phyloP scores from a whole-genome alignment of 2,329 filamentous ascomycete species.

The Pseudocercospora pini-densiflorae region DNA sequence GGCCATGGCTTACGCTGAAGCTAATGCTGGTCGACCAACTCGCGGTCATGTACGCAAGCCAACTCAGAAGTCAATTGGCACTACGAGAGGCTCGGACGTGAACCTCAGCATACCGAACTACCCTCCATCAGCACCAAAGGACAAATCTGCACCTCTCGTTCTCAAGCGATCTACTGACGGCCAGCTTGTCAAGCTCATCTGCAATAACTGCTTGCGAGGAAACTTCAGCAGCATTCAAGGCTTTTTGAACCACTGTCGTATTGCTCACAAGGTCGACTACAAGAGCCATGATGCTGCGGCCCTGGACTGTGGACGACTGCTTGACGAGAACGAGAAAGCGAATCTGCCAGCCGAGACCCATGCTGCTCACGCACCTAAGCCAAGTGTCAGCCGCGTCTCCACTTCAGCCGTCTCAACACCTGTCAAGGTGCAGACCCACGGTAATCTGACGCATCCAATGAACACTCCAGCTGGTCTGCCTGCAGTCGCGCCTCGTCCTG shows the following conservation, averaged over 20 bases:
- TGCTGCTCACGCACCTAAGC: conserved; percentile 23
- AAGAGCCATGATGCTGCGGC: conserved; percentile 96
- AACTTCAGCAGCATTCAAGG: conserved; percentile 97
- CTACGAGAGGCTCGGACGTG: conserved; percentile 56
- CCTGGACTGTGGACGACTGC: conserved; percentile 79
- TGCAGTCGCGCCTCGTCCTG: conserved; percentile 21
- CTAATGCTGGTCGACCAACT: conserved; percentile 70
- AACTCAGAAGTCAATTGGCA: conserved; percentile 59
- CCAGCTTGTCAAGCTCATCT: conserved; percentile 86
- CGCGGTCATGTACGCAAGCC: conserved; percentile 62
- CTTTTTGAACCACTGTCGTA: conserved; percentile 99
- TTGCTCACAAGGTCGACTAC: conserved; percentile 90
- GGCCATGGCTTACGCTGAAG: conserved; percentile 29
- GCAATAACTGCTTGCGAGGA: conserved; percentile 80
- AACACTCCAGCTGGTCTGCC: conserved; percentile 30
- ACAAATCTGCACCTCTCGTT: conserved; percentile 72
- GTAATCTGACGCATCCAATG: conserved; percentile 37
- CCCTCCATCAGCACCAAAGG: conserved; percentile 75
- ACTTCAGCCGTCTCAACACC: conserved; percentile 26
- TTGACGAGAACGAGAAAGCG: conserved; percentile 68
- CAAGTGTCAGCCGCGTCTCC: conserved; percentile 21
- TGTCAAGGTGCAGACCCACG: conserved; percentile 20
- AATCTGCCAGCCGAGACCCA: conserved; percentile 37
- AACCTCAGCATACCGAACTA: conserved; percentile 63
- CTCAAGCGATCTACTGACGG: conserved; percentile 83